phyloP scores from a whole-genome alignment of 768 basidiomycete species.

The Termitomyces sp. region DNA sequence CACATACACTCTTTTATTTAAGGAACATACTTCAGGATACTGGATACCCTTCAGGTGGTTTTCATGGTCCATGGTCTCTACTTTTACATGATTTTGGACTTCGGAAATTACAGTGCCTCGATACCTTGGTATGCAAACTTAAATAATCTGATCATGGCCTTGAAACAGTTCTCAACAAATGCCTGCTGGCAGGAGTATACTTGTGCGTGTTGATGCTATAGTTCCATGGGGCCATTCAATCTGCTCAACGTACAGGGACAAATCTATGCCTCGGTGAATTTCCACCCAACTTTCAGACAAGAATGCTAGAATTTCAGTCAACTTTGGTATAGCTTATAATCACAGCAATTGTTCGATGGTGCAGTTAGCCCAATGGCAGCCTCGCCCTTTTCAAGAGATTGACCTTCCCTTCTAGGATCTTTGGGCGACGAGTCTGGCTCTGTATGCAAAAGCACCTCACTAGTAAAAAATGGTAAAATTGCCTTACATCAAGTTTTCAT shows the following conservation, averaged over 20 bases:
- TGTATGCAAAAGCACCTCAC: background rate
- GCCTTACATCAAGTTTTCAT: too few species aligned
- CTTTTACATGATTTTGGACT: background rate
- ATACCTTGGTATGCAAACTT: background rate
- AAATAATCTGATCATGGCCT: background rate
- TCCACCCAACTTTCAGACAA: too few species aligned
- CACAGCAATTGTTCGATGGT: background rate
- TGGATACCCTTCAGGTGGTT: constrained; percentile 1
- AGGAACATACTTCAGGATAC: background rate
- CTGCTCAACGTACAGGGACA: background rate
- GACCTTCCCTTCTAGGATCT: background rate
- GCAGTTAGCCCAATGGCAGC: background rate
- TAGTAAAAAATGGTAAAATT: too few species aligned
- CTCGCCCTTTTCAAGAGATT: background rate
- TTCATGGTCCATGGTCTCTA: background rate
- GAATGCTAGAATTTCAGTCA: background rate
- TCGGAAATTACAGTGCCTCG: background rate
- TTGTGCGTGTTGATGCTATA: background rate
- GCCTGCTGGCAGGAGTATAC: background rate
- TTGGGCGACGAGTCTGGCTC: background rate
- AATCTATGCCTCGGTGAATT: background rate
- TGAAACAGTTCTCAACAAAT: background rate
- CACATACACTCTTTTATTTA: background rate
- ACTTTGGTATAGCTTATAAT: background rate
- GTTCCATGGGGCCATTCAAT: background rate